A percentile compares a stretch with the other conserved stretches of the same genome.
Evolutionary conservation across 2,329 filamentous ascomycete species (phyloP).

Genomic region (Cladosporium colombiae): DNA sequence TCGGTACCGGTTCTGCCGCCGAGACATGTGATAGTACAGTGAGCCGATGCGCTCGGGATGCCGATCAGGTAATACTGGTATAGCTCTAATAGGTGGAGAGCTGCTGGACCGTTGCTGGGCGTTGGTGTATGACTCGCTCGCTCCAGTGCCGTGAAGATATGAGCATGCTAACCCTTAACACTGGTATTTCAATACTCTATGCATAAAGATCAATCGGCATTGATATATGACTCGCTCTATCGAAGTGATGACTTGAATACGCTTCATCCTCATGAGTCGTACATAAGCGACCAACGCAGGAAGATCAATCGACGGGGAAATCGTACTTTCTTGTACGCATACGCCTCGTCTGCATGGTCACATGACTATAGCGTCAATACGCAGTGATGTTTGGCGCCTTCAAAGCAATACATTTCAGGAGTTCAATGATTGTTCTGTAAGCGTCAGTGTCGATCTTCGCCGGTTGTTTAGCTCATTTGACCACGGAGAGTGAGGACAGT

Average conservation of each 20-base stretch:
- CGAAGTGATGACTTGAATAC: not conserved
- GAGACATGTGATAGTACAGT: not conserved
- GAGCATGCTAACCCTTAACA: too few species aligned
- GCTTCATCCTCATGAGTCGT: not conserved
- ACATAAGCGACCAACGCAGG: not conserved
- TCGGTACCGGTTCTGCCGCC: not conserved
- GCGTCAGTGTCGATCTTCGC: slow-evolving; percentile 80
- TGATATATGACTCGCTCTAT: not conserved
- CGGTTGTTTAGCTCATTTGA: slow-evolving; percentile 87
- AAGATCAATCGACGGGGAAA: not conserved
- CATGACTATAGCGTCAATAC: not conserved
- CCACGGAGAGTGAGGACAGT: slow-evolving; percentile 66
- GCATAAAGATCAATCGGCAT: too few species aligned
- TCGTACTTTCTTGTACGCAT: not conserved
- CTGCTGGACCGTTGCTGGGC: not conserved
- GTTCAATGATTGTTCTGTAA: slow-evolving; percentile 76
- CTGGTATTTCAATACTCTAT: too few species aligned
- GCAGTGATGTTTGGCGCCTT: slow-evolving; percentile 72
- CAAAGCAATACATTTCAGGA: slow-evolving; percentile 74
- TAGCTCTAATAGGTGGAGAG: not conserved
- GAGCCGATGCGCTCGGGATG: not conserved
- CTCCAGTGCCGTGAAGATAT: too few species aligned
- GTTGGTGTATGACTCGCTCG: too few species aligned
- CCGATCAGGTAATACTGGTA: not conserved
- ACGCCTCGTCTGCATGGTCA: not conserved